phyloP scores from a whole-genome alignment of 2,329 filamentous ascomycete genomes.

The Chaetomium sp. region DNA sequence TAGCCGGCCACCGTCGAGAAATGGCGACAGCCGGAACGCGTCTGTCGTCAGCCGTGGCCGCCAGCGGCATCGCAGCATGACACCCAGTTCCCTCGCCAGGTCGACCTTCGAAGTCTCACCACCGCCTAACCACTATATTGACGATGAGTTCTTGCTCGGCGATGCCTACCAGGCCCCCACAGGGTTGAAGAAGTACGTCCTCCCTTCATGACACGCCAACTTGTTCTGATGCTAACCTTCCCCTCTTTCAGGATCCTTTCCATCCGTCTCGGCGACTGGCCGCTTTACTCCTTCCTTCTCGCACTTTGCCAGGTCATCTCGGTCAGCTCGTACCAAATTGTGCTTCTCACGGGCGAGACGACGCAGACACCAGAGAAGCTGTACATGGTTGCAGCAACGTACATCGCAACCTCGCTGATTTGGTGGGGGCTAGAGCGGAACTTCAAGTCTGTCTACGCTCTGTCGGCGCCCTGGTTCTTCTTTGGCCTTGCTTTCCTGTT shows the following conservation, averaged over 20 bases:
- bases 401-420: constrained; percentile 57
- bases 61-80: constrained; percentile 34
- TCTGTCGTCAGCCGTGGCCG: constrained; percentile 35
- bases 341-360: constrained; percentile 64
- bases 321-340: constrained; percentile 69
- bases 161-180: constrained; percentile 57
- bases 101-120: constrained; percentile 39
- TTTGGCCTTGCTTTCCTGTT: constrained; percentile 65
- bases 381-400: constrained; percentile 62
- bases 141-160: constrained; percentile 39
- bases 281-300: constrained; percentile 62
- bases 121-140: constrained; percentile 38
- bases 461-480: constrained; percentile 64
- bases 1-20: constrained; percentile 32
- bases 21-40: constrained; percentile 28
- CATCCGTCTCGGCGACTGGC: constrained; percentile 64
- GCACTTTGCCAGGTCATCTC: constrained; percentile 65
- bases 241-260: constrained; percentile 43
- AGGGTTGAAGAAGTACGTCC: constrained; percentile 53
- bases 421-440: constrained; percentile 67
- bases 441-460: constrained; percentile 57
- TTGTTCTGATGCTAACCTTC: background rate
- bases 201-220: background rate
- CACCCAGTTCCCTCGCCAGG: constrained; percentile 32
- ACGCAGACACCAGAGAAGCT: constrained; percentile 61